Percentiles rank a stretch among this genome's conserved stretches.
Evolutionary conservation across 2,329 filamentous ascomycete genomes (phyloP).

Genomic region (Xylariaceae sp.): DNA sequence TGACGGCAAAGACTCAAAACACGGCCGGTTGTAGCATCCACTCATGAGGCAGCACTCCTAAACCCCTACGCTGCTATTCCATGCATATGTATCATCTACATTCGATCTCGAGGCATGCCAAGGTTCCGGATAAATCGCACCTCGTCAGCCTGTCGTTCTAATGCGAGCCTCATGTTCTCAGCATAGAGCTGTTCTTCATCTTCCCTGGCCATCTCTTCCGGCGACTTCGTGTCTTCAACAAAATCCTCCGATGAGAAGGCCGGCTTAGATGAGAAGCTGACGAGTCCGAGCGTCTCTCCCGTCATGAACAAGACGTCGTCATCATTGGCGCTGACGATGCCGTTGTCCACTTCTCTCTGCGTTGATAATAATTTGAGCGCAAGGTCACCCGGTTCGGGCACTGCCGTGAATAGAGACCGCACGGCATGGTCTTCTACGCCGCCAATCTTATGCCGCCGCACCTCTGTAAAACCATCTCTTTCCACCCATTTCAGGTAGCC

Average conservation of each 20-base stretch:
- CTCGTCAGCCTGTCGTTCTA: slow-evolving; percentile 75
- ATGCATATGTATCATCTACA: slow-evolving; percentile 9
- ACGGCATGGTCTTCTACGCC: slow-evolving; percentile 45
- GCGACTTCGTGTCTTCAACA: slow-evolving; percentile 40
- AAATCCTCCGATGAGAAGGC: slow-evolving; percentile 49
- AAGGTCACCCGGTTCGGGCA: slow-evolving; percentile 61
- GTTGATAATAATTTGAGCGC: slow-evolving; percentile 74
- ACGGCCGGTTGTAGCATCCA: not conserved
- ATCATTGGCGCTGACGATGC: slow-evolving; percentile 36
- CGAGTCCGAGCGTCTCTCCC: slow-evolving; percentile 72
- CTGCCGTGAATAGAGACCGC: slow-evolving; percentile 47
- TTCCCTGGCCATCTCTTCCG: slow-evolving; percentile 47
- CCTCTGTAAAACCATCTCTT: slow-evolving; percentile 66
- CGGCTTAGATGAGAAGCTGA: slow-evolving; percentile 54
- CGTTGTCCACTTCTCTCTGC: slow-evolving; percentile 32
- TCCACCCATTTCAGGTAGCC: slow-evolving; percentile 89
- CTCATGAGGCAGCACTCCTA: not conserved
- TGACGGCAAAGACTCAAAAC: not conserved
- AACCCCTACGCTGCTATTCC: not conserved
- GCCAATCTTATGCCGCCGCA: slow-evolving; percentile 50
- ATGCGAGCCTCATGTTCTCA: slow-evolving; percentile 66
- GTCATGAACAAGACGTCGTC: slow-evolving; percentile 83
- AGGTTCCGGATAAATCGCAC: slow-evolving; percentile 67
- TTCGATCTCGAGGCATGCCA: slow-evolving; percentile 34
- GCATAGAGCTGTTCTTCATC: slow-evolving; percentile 56